Conservation (phyloP, 768 basidiomycete genomes). For the Trametes gibbosa region DNA sequence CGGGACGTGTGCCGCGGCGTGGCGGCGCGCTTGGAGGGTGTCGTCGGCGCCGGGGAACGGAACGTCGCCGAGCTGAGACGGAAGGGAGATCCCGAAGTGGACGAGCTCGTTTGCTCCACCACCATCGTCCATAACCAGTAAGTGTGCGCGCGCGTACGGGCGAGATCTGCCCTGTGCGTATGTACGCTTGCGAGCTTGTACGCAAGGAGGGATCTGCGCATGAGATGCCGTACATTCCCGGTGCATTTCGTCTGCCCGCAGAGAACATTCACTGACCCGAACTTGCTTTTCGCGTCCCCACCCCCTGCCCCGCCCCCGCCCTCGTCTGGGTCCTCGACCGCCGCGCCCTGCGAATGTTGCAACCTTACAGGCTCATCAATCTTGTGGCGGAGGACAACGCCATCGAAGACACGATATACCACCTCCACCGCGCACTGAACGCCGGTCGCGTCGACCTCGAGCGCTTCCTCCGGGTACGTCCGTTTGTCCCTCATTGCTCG, state of each 20-base stretch:
- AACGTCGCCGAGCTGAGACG: conserved; percentile 75
- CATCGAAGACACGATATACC: conserved; percentile 97
- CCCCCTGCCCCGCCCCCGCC: not conserved
- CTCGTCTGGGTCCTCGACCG: not conserved
- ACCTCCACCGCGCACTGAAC: conserved; percentile 91
- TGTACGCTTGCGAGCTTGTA: not conserved
- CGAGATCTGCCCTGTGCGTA: not conserved
- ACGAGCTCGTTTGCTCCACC: conserved; percentile 94
- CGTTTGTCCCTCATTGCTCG: not conserved
- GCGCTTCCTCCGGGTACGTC: conserved; percentile 82
- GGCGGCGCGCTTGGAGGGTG: conserved; percentile 57
- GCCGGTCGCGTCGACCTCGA: conserved; percentile 91
- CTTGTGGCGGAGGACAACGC: conserved; percentile 99
- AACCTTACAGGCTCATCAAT: conserved; percentile 71
- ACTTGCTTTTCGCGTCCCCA: not conserved
- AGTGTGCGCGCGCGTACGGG: conserved; percentile 29
- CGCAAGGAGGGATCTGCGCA: not conserved
- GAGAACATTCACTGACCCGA: conserved; percentile 13
- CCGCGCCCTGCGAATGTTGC: not conserved
- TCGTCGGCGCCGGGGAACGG: conserved; percentile 65
- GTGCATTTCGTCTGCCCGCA: not conserved
- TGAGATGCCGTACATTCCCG: not conserved
- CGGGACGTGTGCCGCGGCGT: conserved; percentile 86
- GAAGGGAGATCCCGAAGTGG: conserved; percentile 90
- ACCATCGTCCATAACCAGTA: conserved; percentile 95